Conservation (phyloP, 1,139 yeast genomes). For the Yamadazyma triangularis region DNA sequence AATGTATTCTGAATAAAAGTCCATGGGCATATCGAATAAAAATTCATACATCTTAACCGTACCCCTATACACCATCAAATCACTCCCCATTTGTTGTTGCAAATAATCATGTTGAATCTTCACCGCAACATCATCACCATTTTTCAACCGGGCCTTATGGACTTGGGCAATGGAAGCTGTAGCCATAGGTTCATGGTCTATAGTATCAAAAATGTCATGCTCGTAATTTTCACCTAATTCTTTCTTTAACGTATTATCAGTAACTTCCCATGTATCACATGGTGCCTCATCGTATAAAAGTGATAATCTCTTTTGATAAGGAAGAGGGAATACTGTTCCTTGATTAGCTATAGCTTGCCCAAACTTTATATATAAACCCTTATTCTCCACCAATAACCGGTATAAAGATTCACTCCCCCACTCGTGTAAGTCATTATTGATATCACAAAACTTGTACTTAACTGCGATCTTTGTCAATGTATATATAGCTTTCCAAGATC, state of each 20-base stretch:
- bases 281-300: slow-evolving; percentile 70
- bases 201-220: slow-evolving; percentile 35
- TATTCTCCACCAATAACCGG: slow-evolving; percentile 50
- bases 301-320: slow-evolving; percentile 51
- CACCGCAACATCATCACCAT: slow-evolving; percentile 57
- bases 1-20: slow-evolving; percentile 53
- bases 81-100: slow-evolving; percentile 52
- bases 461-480: slow-evolving; percentile 50
- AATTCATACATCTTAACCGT: slow-evolving; percentile 52
- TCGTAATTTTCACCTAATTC: slow-evolving; percentile 47
- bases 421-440: slow-evolving; percentile 52
- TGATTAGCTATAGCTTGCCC: slow-evolving; percentile 78
- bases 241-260: slow-evolving; percentile 40
- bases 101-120: slow-evolving; percentile 67
- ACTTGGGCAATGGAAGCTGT: slow-evolving; percentile 77
- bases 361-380: slow-evolving; percentile 70
- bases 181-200: slow-evolving; percentile 57
- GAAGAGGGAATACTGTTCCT: slow-evolving; percentile 61
- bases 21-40: slow-evolving; percentile 62
- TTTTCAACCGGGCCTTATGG: slow-evolving; percentile 48
- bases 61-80: slow-evolving; percentile 51
- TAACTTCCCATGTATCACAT: slow-evolving; percentile 53
- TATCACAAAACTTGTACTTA: slow-evolving; percentile 52
- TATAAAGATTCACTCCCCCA: slow-evolving; percentile 54
- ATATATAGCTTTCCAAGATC: slow-evolving; percentile 51